phyloP scores from a whole-genome alignment of 768 basidiomycete genomes.

The Filobasidium floriforme region DNA sequence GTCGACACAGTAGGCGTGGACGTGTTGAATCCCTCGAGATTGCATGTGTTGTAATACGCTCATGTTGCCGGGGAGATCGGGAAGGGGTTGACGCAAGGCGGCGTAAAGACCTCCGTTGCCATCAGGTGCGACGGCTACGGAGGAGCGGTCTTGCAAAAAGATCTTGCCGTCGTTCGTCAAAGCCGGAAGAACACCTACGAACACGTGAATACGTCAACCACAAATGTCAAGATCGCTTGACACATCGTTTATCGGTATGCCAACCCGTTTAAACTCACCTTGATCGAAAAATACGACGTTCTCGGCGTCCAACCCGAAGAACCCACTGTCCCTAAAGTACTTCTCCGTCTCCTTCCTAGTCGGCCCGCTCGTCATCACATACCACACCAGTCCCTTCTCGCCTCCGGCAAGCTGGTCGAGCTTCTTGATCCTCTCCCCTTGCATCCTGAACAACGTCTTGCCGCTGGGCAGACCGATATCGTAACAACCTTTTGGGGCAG shows the following conservation, averaged over 20 bases:
- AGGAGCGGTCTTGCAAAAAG: conserved; percentile 67
- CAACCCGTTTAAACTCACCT: conserved; percentile 52
- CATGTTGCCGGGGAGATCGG: conserved; percentile 56
- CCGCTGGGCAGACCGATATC: conserved; percentile 90
- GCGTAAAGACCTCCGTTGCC: conserved; percentile 97
- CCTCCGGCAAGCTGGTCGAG: conserved; percentile 70
- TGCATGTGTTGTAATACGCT: conserved; percentile 79
- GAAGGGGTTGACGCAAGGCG: conserved; percentile 70
- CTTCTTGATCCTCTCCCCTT: conserved; percentile 88
- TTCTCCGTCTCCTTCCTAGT: conserved; percentile 77
- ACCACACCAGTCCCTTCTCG: conserved; percentile 70
- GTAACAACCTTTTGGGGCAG: conserved; percentile 93
- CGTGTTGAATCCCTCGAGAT: conserved; percentile 67
- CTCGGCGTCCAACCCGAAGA: conserved; percentile 70
- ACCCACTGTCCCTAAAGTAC: conserved; percentile 68
- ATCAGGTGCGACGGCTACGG: conserved; percentile 89
- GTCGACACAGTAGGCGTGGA: conserved; percentile 96
- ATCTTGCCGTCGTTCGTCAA: conserved; percentile 90
- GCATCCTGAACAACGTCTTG: conserved; percentile 90
- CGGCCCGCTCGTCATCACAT: conserved; percentile 97
- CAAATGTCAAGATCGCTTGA: background rate
- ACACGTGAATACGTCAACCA: background rate
- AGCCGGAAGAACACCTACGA: conserved; percentile 83
- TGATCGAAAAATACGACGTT: conserved; percentile 94
- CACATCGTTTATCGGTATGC: background rate